Percentiles rank a stretch among this genome's conserved stretches.
These are phyloP conservation scores for Glaciozyma martinii DNA, from an alignment of 768 basidiomycete genomes.

Conservation along the genomic window DNA sequence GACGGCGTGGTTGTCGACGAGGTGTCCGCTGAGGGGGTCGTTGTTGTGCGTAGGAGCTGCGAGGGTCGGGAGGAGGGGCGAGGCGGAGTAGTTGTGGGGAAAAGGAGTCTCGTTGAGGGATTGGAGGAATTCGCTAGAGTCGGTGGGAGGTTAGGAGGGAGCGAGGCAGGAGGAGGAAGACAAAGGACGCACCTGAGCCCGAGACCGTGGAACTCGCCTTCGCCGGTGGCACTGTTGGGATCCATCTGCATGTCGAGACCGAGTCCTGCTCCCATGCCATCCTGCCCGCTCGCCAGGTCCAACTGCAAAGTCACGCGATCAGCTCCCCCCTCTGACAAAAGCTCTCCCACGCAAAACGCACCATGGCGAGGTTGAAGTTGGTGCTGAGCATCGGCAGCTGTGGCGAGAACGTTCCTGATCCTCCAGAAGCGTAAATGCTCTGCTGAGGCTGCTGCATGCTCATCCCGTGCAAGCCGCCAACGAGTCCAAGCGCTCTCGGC, in stretches of 20 bases:
- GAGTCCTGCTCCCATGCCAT: slow-evolving; percentile 14
- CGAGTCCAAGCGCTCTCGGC: neutral
- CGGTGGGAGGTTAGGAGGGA: slow-evolving; percentile 4
- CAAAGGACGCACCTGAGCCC: slow-evolving; percentile 29
- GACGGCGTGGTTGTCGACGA: neutral
- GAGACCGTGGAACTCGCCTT: slow-evolving; percentile 31
- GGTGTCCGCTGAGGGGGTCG: neutral
- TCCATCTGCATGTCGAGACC: slow-evolving; percentile 21
- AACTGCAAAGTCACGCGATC: neutral
- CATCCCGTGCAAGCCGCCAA: neutral
- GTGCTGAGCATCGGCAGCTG: neutral
- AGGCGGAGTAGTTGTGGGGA: neutral
- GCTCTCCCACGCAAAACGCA: neutral
- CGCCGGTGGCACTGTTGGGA: slow-evolving; percentile 1
- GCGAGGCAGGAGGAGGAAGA: neutral
- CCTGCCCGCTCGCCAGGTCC: slow-evolving; percentile 19
- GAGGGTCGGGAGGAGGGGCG: slow-evolving; percentile 46
- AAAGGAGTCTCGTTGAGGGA: slow-evolving; percentile 58
- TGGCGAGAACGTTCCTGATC: neutral
- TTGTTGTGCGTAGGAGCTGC: slow-evolving; percentile 41
- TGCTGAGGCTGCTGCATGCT: neutral
- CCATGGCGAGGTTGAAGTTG: slow-evolving; percentile 30
- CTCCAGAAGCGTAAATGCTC: neutral
- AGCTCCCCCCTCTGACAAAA: neutral
- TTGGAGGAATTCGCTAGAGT: slow-evolving; percentile 69